Conservation (phyloP, 768 basidiomycete species). For the Macrolepiota albuminosa region DNA sequence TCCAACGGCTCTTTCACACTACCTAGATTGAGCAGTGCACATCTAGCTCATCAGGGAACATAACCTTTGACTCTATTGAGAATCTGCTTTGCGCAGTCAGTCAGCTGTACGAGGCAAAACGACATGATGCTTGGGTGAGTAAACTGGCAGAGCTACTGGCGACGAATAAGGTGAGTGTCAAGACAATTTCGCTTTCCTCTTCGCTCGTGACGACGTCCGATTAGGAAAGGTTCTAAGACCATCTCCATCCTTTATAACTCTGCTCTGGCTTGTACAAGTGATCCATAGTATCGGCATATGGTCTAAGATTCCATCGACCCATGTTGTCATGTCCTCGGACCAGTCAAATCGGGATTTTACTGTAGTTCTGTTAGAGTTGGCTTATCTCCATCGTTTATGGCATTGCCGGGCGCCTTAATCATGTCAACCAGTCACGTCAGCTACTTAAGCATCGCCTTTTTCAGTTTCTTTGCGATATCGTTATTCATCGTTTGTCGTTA, state of each 20-base stretch:
- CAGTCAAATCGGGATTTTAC: background rate
- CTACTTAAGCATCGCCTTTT: background rate
- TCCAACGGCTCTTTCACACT: background rate
- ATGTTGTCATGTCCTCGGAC: background rate
- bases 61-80: constrained; percentile 55
- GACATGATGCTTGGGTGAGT: constrained; percentile 41
- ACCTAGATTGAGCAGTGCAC: constrained; percentile 7
- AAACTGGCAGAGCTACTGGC: constrained; percentile 40
- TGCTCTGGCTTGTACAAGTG: background rate
- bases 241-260: background rate
- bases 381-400: background rate
- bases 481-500: background rate
- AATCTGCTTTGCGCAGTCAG: constrained; percentile 51
- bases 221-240: background rate
- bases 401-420: background rate
- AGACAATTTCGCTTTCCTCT: background rate
- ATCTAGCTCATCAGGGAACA: constrained; percentile 13
- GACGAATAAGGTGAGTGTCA: constrained; percentile 1
- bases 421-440: background rate
- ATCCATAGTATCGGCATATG: background rate
- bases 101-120: constrained; percentile 43
- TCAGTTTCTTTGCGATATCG: no score
- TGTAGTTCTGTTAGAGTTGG: background rate
- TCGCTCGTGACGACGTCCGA: background rate
- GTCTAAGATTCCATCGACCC: background rate